Evolutionary conservation across 163 green algal genomes (phyloP).

Genomic region (Scenedesmus sp.): DNA sequence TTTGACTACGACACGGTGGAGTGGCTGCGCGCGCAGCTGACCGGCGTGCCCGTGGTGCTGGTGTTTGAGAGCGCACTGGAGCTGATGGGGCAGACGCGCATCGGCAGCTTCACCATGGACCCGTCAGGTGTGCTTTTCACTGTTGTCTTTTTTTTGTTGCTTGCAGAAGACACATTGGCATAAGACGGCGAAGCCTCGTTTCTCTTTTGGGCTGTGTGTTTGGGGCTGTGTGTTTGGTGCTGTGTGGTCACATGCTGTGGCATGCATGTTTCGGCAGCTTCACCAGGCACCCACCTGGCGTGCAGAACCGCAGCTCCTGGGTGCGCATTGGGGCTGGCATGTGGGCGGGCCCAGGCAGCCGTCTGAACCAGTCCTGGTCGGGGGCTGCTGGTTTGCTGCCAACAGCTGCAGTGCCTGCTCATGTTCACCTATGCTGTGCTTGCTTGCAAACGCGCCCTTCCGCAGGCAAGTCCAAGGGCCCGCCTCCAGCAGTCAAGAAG

Average conservation of each 20-base stretch:
- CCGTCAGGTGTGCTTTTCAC: conserved; percentile 28
- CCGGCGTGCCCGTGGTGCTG: conserved; percentile 86
- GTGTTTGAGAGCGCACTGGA: conserved; percentile 98
- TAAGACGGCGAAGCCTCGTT: not conserved
- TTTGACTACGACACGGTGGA: conserved; percentile 99
- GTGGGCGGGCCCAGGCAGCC: too few relatives aligned
- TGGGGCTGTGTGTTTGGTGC: too few relatives aligned
- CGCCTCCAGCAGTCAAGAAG: conserved; percentile 93
- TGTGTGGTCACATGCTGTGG: not conserved
- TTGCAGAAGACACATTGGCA: not conserved
- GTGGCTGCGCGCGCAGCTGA: conserved; percentile 87
- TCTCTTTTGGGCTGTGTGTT: too few relatives aligned
- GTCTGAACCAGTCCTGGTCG: too few relatives aligned
- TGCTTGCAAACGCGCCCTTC: not conserved
- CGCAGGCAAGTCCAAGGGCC: conserved; percentile 82
- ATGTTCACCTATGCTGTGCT: not conserved
- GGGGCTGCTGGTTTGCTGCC: too few relatives aligned
- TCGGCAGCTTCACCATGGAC: conserved; percentile 87
- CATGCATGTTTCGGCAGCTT: not conserved
- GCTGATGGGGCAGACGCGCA: conserved; percentile 92
- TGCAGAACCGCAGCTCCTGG: too few relatives aligned
- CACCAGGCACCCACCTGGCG: too few relatives aligned
- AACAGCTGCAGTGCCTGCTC: not conserved
- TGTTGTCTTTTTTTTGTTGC: conserved; percentile 51
- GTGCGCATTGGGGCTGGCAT: too few relatives aligned